phyloP scores from a whole-genome alignment of 768 basidiomycete species.

The Baorangia bicolor region DNA sequence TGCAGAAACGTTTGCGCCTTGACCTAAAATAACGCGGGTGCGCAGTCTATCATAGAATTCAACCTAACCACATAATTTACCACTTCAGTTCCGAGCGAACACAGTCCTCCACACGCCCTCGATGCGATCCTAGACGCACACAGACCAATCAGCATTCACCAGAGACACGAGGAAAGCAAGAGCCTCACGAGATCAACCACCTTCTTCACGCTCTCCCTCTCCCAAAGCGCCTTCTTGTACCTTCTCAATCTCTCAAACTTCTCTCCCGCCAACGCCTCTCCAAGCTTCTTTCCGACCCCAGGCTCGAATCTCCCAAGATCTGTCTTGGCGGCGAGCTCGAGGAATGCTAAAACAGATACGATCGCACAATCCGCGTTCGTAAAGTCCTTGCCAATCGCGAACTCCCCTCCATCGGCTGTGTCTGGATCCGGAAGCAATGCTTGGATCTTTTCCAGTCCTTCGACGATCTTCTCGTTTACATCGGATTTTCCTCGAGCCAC shows the following conservation, averaged over 20 bases:
- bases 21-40: background rate
- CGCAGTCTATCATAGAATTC: no score
- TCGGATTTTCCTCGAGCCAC: no score
- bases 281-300: slow-evolving; percentile 45
- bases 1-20: no score
- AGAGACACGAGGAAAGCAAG: background rate
- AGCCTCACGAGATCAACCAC: background rate
- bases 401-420: slow-evolving; percentile 38
- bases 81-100: background rate
- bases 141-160: background rate
- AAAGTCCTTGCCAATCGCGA: slow-evolving; percentile 40
- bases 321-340: slow-evolving; percentile 41
- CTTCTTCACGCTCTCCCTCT: slow-evolving; percentile 29
- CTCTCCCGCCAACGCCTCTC: slow-evolving; percentile 39
- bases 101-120: background rate
- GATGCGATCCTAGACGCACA: background rate
- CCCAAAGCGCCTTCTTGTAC: slow-evolving; percentile 48
- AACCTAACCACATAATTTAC: background rate
- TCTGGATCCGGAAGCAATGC: no score
- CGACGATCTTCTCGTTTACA: no score
- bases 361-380: slow-evolving; percentile 61
- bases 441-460: no score
- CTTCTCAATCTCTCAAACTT: slow-evolving; percentile 48
- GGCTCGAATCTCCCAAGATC: slow-evolving; percentile 49
- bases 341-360: slow-evolving; percentile 52